Base-by-base conservation (phyloP, 768 basidiomycete genomes). In the Phaeolepiota aurea region DNA sequence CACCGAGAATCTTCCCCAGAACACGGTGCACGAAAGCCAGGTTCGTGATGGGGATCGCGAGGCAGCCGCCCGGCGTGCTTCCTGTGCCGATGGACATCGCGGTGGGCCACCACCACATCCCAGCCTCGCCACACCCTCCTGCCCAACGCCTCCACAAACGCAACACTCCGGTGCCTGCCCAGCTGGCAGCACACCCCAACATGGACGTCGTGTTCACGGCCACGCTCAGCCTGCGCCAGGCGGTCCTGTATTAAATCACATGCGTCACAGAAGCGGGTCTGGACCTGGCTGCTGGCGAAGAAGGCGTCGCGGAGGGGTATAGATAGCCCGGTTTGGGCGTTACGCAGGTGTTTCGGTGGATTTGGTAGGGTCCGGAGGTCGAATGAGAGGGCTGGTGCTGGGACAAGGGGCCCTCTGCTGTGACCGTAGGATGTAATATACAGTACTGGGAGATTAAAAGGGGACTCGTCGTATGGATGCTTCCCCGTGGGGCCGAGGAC, bases 161-260 rank as follows among this genome's bases (percentile, higher is more conserved):
- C 45, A 18, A 58, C 57, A 28, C 55, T 58, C 9, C 57, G 53
- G 36, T 58, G 55, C 20, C 44, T 55, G 20, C 57, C 57, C 7
- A 58, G 28, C 33, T 54, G 44, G 33, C 55, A 58, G 38, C 43
- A 52, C 10, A 58, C 48, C 3, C 55, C 55, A 2, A 56, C 46
- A 5, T 18, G 30, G 2, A 57, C 21, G 11, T 45, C 38, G 5
- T 35, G 20, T 25, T 40, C 41, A n/a, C 47, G 45, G 20, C 40
- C 39, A 13, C n/a, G 33, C 20, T 28, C 35, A 10, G 46, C 55
- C 1, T 45, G 41, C 23, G 43, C 40, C 22, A 52, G 20, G 14
- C 37, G 40, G 3, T 38, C 20, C 41, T 37, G 45, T 39, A 28
- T 28, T 28, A 7, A n/a, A 28, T 7, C n/a, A 28, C 25, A 28